Evolutionary conservation across 805 yeast species (phyloP).

Genomic region (Sugiyamaella americana): DNA sequence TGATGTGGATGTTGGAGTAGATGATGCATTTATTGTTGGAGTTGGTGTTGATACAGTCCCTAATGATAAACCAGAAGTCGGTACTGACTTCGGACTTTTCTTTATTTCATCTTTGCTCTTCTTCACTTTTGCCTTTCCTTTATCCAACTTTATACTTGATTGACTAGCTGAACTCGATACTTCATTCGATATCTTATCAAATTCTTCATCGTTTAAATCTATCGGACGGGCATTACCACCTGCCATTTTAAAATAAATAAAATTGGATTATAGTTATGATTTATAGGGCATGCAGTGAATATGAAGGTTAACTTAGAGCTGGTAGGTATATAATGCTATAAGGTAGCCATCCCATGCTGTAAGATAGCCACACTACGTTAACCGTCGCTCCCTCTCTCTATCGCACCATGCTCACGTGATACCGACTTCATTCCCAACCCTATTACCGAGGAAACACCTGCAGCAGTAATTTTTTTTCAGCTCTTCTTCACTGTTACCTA

Average conservation of each 20-base stretch:
- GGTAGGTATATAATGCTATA: no score
- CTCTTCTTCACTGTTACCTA: background rate
- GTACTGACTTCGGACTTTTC: background rate
- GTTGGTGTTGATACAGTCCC: background rate
- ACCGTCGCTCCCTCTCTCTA: no score
- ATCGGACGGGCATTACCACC: conserved; percentile 1
- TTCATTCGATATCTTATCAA: background rate
- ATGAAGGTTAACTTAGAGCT: no score
- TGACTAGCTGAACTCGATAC: background rate
- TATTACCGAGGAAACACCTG: no score
- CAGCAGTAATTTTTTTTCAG: no score
- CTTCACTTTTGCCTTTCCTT: background rate
- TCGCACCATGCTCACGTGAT: no score
- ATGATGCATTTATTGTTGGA: background rate
- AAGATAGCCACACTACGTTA: no score
- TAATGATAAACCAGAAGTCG: no score
- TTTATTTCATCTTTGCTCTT: background rate
- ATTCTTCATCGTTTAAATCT: conserved; percentile 5
- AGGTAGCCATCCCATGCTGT: no score
- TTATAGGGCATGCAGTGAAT: no score
- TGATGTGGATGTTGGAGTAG: background rate
- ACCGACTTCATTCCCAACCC: no score
- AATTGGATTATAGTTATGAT: no score
- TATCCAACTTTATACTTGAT: background rate
- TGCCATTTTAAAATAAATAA: background rate